Percentiles rank a stretch among this genome's conserved stretches.
phyloP scores from a whole-genome alignment of 1,284 basidiomycete species.

The Erythrobasidium hasegawianum region DNA sequence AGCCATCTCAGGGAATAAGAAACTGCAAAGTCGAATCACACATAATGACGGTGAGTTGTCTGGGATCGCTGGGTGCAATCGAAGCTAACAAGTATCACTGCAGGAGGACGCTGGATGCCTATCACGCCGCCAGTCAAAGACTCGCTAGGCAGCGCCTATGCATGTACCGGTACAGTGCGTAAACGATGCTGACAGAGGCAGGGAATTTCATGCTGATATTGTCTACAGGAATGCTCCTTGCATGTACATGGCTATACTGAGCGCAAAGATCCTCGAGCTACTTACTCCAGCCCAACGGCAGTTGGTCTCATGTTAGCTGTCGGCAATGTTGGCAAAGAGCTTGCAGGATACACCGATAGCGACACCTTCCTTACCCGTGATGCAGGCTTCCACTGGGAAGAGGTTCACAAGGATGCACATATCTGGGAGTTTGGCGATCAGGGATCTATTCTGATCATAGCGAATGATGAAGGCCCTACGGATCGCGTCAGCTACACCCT shows the following conservation, averaged over 20 bases:
- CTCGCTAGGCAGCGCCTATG: constrained; percentile 70
- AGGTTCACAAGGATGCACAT: constrained; percentile 96
- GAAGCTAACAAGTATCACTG: background rate
- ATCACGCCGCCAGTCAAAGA: constrained; percentile 71
- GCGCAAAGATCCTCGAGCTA: constrained; percentile 79
- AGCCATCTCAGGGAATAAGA: constrained; percentile 66
- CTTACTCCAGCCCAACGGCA: constrained; percentile 85
- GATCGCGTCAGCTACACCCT: constrained; percentile 83
- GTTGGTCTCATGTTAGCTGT: constrained; percentile 92
- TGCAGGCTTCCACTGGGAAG: constrained; percentile 96
- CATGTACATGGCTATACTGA: constrained; percentile 97
- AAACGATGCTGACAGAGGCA: constrained; percentile 53
- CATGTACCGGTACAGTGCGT: constrained; percentile 59
- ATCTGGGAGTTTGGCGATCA: constrained; percentile 98
- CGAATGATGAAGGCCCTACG: constrained; percentile 89
- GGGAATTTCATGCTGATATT: background rate
- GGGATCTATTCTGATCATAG: constrained; percentile 86
- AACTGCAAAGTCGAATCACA: constrained; percentile 80
- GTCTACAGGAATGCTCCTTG: constrained; percentile 67
- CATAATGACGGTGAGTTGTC: constrained; percentile 93
- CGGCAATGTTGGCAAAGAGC: constrained; percentile 86
- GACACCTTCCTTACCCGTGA: constrained; percentile 97
- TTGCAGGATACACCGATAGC: constrained; percentile 76
- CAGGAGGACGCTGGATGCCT: constrained; percentile 81
- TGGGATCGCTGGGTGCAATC: background rate